Conservation (phyloP, 345 rosid species). For the Dipteronia dyeriana region DNA sequence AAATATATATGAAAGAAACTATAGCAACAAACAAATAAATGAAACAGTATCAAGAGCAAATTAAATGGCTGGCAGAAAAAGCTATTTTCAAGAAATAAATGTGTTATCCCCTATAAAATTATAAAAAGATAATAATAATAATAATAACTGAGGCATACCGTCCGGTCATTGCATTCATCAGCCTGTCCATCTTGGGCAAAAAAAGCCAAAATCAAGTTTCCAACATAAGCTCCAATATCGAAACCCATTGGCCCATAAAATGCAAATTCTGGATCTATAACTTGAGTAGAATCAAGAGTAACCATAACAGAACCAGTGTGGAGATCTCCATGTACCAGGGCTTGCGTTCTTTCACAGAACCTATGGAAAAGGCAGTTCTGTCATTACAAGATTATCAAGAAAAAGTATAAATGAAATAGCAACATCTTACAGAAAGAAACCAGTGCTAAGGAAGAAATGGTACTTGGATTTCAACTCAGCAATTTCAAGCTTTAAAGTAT, state of each 20-base stretch:
- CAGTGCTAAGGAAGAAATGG: constrained; percentile 9
- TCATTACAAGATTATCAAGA: constrained; percentile 7
- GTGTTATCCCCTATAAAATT: not conserved
- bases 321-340: constrained; percentile 92
- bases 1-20: not conserved
- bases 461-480: constrained; percentile 93
- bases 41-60: constrained; percentile 23
- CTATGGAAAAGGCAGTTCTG: constrained; percentile 33
- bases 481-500: constrained; percentile 66
- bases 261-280: constrained; percentile 91
- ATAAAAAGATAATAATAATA: too few species aligned
- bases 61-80: not conserved
- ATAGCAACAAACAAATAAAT: too few species aligned
- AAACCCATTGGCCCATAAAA: constrained; percentile 95
- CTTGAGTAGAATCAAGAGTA: constrained; percentile 79
- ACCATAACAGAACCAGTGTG: constrained; percentile 97
- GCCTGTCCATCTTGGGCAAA: constrained; percentile 94
- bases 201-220: constrained; percentile 84
- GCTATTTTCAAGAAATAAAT: not conserved
- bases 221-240: constrained; percentile 89
- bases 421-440: not conserved
- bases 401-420: not conserved
- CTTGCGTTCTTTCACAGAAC: constrained; percentile 97
- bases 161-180: constrained; percentile 59
- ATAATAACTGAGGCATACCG: constrained; percentile 35